Evolutionary conservation across 2,329 filamentous ascomycete species (phyloP).

Genomic region (Colletotrichum tabaci): DNA sequence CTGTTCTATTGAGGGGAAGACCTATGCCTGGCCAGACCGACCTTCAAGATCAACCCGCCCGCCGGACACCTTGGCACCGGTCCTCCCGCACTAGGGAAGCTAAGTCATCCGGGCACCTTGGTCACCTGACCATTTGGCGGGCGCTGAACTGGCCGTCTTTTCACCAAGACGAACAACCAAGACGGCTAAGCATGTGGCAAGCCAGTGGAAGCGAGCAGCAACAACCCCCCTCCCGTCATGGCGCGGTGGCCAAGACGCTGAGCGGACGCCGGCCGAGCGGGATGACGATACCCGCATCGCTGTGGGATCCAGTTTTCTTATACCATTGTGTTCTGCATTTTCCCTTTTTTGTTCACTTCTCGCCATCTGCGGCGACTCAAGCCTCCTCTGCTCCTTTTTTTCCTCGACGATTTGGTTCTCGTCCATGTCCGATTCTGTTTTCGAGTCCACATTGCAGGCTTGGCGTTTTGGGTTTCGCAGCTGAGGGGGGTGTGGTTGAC

Average conservation of each 20-base stretch:
- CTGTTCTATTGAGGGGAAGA: conserved; percentile 19
- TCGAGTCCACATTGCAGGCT: conserved; percentile 31
- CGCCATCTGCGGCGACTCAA: not conserved
- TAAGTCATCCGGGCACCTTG: conserved; percentile 13
- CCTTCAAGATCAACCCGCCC: not conserved
- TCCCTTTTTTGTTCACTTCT: not conserved
- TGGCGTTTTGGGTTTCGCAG: conserved; percentile 39
- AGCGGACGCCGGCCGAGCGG: conserved; percentile 25
- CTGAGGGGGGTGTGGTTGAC: conserved; percentile 13
- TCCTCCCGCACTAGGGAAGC: conserved; percentile 31
- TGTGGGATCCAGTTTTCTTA: conserved; percentile 11
- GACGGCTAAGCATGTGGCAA: conserved; percentile 15
- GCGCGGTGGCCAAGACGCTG: conserved; percentile 21
- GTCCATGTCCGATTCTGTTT: conserved; percentile 4
- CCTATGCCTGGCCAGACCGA: not conserved
- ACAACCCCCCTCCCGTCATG: conserved; percentile 4
- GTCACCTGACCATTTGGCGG: conserved; percentile 30
- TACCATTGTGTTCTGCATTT: conserved; percentile 1
- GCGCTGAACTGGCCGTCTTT: conserved; percentile 26
- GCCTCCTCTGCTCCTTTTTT: conserved; percentile 1
- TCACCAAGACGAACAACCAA: conserved; percentile 8
- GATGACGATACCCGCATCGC: conserved; percentile 22
- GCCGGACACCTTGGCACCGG: conserved; percentile 14
- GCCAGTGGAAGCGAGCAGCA: conserved; percentile 17
- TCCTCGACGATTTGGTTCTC: conserved; percentile 1